Percentiles rank a stretch among this genome's conserved stretches.
phyloP scores from a whole-genome alignment of 371 early-diverging fungal genomes.

The Phascolomyces articulosus region DNA sequence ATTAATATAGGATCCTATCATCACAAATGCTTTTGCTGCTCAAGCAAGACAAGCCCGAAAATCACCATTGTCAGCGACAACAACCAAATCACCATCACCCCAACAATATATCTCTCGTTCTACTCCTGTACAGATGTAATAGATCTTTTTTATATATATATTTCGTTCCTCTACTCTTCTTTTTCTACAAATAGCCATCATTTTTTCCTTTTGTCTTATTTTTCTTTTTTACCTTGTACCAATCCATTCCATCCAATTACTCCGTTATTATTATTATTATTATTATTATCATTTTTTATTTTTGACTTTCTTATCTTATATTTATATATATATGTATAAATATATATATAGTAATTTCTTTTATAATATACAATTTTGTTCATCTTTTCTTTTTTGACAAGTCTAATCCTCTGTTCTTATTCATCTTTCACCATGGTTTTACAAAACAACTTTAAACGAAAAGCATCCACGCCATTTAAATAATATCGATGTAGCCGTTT shows the following conservation, averaged over 20 bases:
- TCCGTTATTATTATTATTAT: too few relatives aligned
- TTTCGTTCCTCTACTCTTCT: too few relatives aligned
- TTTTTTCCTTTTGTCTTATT: not conserved
- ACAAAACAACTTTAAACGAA: constrained; percentile 80
- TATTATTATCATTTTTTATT: too few relatives aligned
- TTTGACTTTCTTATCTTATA: not conserved
- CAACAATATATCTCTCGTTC: not conserved
- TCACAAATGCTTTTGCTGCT: not conserved
- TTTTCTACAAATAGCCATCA: not conserved
- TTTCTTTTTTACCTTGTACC: not conserved
- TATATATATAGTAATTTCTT: not conserved
- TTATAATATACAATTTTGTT: not conserved
- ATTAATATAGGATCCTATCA: not conserved
- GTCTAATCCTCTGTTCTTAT: not conserved
- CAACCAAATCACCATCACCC: not conserved
- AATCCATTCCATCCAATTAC: not conserved
- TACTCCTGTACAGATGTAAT: too few relatives aligned
- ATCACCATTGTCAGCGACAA: not conserved
- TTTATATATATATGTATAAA: too few relatives aligned
- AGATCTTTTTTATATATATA: too few relatives aligned
- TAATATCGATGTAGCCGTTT: constrained; percentile 92
- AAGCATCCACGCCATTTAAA: constrained; percentile 93
- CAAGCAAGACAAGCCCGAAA: not conserved
- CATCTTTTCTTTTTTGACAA: not conserved
- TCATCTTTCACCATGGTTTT: constrained; percentile 43